Base-by-base conservation (phyloP, 2,329 filamentous ascomycete genomes). In the Westerdykella ornata region DNA sequence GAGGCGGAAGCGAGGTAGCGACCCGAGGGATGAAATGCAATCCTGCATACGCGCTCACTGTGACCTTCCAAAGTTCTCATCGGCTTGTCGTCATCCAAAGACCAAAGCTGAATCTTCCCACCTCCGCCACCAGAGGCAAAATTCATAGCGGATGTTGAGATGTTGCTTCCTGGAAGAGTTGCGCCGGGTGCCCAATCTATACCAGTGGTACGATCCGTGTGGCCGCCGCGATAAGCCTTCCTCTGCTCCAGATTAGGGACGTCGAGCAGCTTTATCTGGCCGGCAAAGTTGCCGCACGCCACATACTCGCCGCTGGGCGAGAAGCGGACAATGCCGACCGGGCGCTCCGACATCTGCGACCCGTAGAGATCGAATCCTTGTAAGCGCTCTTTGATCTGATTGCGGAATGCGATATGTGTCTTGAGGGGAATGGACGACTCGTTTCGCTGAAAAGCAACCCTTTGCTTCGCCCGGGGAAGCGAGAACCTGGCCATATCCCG, bases 21-120 rank as follows among this genome's bases (percentile, higher is more conserved):
- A 3, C 90, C 90, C 0, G 87, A 94, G 0, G 92, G 92, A 53
- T 98, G 92, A 59, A 97, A 95, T 44, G 95, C 92, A 11, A 94
- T 84, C 42, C 90, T 81, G 56, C 88, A 95, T 7, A 98, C 88
- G 46, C 92, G 82, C 40, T 85, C 85, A 4, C 78, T 82, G 60
- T 98, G 92, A 1, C 90, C 92, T 17, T 82, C 76, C 0, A 97
- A 73, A 0, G 85, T 94, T 0, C 85, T 78, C 3, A 96, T 62
- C 0, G 92, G 92, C 1, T 86, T 92, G 47, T 95, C 88, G 62
- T 90, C 78, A 34, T 81, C 81, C 35, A 97, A 72, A 4, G 87
- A 90, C 92, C 92, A 98, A 12, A 98, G 74, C 58, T 95, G 81
- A 33, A 98, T 77, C 46, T 86, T 78, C 1, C 86, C 87, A 59